Evolutionary conservation across 805 yeast genomes (phyloP).

Genomic region (Candida broadrunensis): DNA sequence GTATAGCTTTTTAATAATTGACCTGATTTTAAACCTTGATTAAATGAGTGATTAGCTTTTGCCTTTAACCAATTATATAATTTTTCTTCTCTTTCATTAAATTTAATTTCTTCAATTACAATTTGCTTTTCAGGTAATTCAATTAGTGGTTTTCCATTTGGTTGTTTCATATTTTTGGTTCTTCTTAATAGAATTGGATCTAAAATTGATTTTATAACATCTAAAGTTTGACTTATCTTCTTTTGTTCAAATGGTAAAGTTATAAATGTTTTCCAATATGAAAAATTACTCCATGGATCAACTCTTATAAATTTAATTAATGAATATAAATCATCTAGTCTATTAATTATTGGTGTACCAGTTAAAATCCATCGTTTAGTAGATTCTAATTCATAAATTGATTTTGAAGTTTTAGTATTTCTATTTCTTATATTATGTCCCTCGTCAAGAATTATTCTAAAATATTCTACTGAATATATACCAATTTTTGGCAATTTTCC

Average conservation of each 20-base stretch:
- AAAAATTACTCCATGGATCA: slow-evolving; percentile 87
- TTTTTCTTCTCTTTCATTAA: slow-evolving; percentile 62
- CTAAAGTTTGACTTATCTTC: slow-evolving; percentile 68
- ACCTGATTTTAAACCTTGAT: slow-evolving; percentile 60
- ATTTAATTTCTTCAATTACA: slow-evolving; percentile 60
- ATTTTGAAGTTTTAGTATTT: slow-evolving; percentile 72
- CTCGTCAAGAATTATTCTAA: slow-evolving; percentile 80
- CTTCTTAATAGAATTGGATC: slow-evolving; percentile 82
- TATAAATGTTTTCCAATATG: slow-evolving; percentile 85
- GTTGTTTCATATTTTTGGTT: slow-evolving; percentile 79
- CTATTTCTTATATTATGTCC: slow-evolving; percentile 87
- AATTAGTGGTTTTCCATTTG: slow-evolving; percentile 71
- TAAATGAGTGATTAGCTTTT: slow-evolving; percentile 62
- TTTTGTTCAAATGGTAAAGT: slow-evolving; percentile 79
- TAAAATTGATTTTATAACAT: slow-evolving; percentile 78
- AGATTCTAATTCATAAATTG: slow-evolving; percentile 65
- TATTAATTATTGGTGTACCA: slow-evolving; percentile 89
- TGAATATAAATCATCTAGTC: slow-evolving; percentile 83
- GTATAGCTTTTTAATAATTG: slow-evolving; percentile 70
- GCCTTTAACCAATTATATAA: slow-evolving; percentile 68
- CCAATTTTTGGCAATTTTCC: slow-evolving; percentile 43
- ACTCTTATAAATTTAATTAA: slow-evolving; percentile 68
- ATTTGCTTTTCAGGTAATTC: slow-evolving; percentile 75
- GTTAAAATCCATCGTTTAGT: slow-evolving; percentile 80
- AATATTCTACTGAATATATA: slow-evolving; percentile 67